Evolutionary conservation across 176 grass and related monocot genomes (phyloP).

Genomic region (Pontederia paniculata): DNA sequence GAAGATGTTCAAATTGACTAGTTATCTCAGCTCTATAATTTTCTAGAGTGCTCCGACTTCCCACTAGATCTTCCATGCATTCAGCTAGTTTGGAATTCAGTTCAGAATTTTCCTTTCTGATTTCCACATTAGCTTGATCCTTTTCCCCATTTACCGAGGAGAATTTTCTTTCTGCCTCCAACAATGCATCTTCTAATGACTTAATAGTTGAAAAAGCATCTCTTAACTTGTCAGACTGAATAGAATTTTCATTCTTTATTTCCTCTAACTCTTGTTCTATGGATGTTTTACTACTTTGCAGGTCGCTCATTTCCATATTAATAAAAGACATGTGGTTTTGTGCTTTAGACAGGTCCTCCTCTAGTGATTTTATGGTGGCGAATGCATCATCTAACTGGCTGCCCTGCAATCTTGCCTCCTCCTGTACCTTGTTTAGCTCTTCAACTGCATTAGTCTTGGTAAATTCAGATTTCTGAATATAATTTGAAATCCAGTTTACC

Average conservation of each 20-base stretch:
- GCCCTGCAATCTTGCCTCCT: slow-evolving; percentile 33
- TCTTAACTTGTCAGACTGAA: slow-evolving; percentile 39
- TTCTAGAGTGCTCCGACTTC: slow-evolving; percentile 40
- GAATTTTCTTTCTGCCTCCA: slow-evolving; percentile 39
- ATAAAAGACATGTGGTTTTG: slow-evolving; percentile 55
- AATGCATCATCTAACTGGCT: slow-evolving; percentile 36
- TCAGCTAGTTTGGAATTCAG: slow-evolving; percentile 55
- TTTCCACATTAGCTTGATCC: slow-evolving; percentile 40
- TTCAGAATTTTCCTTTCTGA: slow-evolving; percentile 41
- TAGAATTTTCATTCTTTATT: slow-evolving; percentile 52
- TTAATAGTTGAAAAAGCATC: slow-evolving; percentile 53
- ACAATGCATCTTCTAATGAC: slow-evolving; percentile 63
- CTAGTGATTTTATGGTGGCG: slow-evolving; percentile 45
- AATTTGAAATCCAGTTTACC: slow-evolving; percentile 37
- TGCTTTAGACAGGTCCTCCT: slow-evolving; percentile 49
- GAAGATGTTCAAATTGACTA: slow-evolving; percentile 56
- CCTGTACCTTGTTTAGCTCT: slow-evolving; percentile 52
- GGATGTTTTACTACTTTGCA: slow-evolving; percentile 35
- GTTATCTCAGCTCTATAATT: slow-evolving; percentile 50
- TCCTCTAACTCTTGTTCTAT: slow-evolving; percentile 70
- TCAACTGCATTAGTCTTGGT: slow-evolving; percentile 37
- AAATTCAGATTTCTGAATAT: slow-evolving; percentile 51
- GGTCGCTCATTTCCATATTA: slow-evolving; percentile 56
- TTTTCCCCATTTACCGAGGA: slow-evolving; percentile 36
- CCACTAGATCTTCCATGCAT: slow-evolving; percentile 59